These are phyloP conservation scores for Chlamydomonas incerta DNA, from an alignment of 139 green algal genomes.

Conservation along the genomic window DNA sequence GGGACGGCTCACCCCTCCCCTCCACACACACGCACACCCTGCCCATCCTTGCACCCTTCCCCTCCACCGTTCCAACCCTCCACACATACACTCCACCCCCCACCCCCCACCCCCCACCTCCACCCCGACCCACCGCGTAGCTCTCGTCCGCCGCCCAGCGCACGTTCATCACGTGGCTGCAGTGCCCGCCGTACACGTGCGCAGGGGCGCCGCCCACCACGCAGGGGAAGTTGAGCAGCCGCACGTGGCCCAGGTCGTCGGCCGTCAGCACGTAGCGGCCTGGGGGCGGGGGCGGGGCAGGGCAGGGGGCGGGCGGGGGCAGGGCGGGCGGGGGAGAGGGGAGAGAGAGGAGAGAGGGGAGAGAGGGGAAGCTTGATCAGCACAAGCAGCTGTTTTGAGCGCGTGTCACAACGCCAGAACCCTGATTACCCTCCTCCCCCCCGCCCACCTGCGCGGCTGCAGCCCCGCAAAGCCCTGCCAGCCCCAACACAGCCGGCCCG, in stretches of 20 bases:
- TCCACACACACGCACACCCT: neutral
- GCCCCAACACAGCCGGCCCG: too few species aligned
- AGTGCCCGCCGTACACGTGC: constrained; percentile 50
- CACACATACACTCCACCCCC: too few species aligned
- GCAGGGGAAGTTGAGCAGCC: constrained; percentile 58
- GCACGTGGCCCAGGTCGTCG: constrained; percentile 44
- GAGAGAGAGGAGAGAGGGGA: too few species aligned
- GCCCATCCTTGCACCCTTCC: neutral
- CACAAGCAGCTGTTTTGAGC: too few species aligned
- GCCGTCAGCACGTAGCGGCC: constrained; percentile 48
- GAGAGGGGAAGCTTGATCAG: too few species aligned
- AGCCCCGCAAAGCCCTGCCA: too few species aligned
- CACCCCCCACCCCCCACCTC: neutral
- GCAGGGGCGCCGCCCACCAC: constrained; percentile 47
- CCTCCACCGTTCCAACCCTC: neutral
- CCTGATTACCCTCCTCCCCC: too few species aligned
- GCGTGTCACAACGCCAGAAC: too few species aligned
- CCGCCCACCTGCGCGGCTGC: too few species aligned
- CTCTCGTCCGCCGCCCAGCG: constrained; percentile 48
- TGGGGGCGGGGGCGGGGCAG: too few species aligned
- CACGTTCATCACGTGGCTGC: constrained; percentile 54
- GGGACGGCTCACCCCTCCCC: neutral
- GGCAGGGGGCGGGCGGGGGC: too few species aligned
- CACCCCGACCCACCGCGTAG: constrained; percentile 4
- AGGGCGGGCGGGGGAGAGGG: too few species aligned